Evolutionary conservation across 164 flowering plant genomes (phyloP).

Genomic region (Nelumbo lutea): DNA sequence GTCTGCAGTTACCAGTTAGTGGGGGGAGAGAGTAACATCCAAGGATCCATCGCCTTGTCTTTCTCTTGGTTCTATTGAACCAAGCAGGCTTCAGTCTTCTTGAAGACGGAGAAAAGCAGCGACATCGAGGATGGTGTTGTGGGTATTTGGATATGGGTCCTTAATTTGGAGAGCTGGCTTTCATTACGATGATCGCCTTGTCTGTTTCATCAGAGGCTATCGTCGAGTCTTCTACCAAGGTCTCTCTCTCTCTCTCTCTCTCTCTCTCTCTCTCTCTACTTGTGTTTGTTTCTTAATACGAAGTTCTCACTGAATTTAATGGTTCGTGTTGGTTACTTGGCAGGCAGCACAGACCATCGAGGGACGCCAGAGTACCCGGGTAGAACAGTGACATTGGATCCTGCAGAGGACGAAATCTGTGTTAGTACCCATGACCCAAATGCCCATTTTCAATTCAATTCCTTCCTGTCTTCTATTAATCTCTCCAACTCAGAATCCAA

Average conservation of each 20-base stretch:
- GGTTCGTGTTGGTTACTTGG: neutral
- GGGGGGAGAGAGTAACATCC: no score
- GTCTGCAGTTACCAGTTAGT: no score
- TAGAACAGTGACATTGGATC: slow-evolving; percentile 86
- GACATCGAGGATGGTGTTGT: slow-evolving; percentile 53
- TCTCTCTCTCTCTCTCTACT: slow-evolving; percentile 4
- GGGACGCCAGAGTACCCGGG: slow-evolving; percentile 92
- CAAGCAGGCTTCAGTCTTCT: no score
- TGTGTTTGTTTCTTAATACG: neutral
- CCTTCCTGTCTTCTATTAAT: neutral
- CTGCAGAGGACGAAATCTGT: slow-evolving; percentile 66
- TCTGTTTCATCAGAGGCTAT: slow-evolving; percentile 84
- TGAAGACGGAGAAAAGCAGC: neutral
- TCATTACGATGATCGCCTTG: slow-evolving; percentile 59
- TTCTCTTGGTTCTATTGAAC: no score
- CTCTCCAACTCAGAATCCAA: no score
- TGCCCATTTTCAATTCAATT: neutral
- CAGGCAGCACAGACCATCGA: slow-evolving; percentile 96
- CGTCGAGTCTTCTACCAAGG: slow-evolving; percentile 97
- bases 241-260: slow-evolving; percentile 17
- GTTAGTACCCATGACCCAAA: slow-evolving; percentile 34
- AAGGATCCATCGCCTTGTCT: no score
- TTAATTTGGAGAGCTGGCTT: slow-evolving; percentile 94
- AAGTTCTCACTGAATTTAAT: neutral
- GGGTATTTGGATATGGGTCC: slow-evolving; percentile 98